Conservation (phyloP, 768 basidiomycete species). For the Trametes coccinea region DNA sequence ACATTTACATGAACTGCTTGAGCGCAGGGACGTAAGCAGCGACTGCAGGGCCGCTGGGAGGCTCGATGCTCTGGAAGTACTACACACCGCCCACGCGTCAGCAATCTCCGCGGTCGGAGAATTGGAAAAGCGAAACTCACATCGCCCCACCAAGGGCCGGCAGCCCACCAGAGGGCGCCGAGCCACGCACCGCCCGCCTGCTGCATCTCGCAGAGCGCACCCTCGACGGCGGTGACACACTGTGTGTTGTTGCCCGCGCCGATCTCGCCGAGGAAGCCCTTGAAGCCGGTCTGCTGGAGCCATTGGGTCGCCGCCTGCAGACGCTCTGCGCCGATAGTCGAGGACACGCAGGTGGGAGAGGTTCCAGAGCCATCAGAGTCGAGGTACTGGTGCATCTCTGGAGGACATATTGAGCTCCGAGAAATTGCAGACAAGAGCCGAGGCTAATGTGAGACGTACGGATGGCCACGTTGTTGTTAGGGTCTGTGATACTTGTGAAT, state of each 20-base stretch:
- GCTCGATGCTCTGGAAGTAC: conserved; percentile 66
- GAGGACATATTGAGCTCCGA: background rate
- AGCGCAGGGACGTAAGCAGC: conserved; percentile 56
- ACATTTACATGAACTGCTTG: conserved; percentile 48
- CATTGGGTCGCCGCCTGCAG: conserved; percentile 56
- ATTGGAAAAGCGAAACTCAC: conserved; percentile 36
- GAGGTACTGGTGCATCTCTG: conserved; percentile 74
- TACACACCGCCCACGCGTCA: conserved; percentile 18
- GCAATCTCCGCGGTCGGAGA: background rate
- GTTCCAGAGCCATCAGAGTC: conserved; percentile 66
- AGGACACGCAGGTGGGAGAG: conserved; percentile 51
- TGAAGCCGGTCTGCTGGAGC: conserved; percentile 58
- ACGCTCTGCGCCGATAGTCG: conserved; percentile 60
- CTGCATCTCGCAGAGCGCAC: conserved; percentile 62
- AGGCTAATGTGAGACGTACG: conserved; percentile 32
- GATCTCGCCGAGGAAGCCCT: conserved; percentile 66
- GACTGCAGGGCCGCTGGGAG: conserved; percentile 56
- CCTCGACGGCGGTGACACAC: conserved; percentile 51
- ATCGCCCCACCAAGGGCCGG: conserved; percentile 61
- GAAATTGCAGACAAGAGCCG: background rate
- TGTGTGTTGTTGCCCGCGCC: conserved; percentile 47
- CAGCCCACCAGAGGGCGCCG: conserved; percentile 59
- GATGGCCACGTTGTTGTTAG: conserved; percentile 62
- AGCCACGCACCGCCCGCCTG: conserved; percentile 52
- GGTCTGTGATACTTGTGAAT: conserved; percentile 55